Percentiles rank a stretch among this genome's conserved stretches.
These are phyloP conservation scores for Kwoniella dejecticola DNA, from an alignment of 768 basidiomycete species.

Conservation along the genomic window DNA sequence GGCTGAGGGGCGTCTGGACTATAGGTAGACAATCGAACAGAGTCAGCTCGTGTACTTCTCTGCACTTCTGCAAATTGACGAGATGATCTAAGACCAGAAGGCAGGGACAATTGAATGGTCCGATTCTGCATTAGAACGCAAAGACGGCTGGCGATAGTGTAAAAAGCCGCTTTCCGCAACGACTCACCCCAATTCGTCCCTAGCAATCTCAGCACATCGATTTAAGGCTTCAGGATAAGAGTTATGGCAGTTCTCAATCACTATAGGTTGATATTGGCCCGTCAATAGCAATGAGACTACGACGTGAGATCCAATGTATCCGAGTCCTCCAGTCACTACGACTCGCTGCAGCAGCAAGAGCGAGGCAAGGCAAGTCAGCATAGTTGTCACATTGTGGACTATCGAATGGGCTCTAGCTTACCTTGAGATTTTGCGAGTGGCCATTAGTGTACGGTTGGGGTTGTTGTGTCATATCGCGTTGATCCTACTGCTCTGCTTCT, in stretches of 20 bases:
- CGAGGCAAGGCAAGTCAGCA: neutral
- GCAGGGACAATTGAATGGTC: too few species aligned
- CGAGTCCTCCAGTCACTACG: conserved; percentile 49
- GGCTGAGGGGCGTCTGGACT: conserved; percentile 45
- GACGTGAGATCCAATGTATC: conserved; percentile 81
- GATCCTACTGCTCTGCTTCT: too few species aligned
- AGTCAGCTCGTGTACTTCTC: neutral
- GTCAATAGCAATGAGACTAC: conserved; percentile 82
- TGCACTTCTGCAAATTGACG: neutral
- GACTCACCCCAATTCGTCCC: conserved; percentile 64
- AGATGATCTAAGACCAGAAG: too few species aligned
- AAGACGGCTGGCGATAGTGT: too few species aligned
- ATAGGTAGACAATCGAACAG: neutral
- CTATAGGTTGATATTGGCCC: conserved; percentile 85
- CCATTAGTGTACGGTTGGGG: neutral
- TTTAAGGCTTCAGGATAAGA: conserved; percentile 74
- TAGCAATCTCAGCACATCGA: conserved; percentile 73
- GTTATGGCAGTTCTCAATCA: conserved; percentile 94
- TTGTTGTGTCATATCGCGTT: neutral
- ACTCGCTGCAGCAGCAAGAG: conserved; percentile 25
- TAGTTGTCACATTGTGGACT: neutral
- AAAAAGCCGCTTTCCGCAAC: too few species aligned
- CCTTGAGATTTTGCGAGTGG: neutral
- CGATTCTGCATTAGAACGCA: too few species aligned
- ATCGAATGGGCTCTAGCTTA: neutral